Conservation (phyloP, 768 basidiomycete species). For the Lyophyllum atratum region DNA sequence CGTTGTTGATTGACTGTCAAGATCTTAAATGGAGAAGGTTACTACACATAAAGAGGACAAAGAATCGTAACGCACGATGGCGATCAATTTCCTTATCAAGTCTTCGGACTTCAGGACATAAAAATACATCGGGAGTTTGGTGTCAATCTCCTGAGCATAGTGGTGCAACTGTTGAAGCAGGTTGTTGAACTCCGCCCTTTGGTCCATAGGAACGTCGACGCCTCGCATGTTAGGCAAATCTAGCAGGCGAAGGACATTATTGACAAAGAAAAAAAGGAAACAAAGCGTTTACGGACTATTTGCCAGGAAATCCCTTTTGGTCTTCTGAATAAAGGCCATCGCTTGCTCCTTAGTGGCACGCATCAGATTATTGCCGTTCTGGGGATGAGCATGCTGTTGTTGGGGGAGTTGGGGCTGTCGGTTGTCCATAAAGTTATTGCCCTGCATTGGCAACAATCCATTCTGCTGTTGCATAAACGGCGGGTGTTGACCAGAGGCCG, state of each 20-base stretch:
- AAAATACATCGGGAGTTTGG: constrained; percentile 48
- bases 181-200: constrained; percentile 52
- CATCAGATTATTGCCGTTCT: constrained; percentile 1
- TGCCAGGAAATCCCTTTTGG: constrained; percentile 2
- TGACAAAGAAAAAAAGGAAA: not conserved
- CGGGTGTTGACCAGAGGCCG: constrained; percentile 1
- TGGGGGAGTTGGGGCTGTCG: constrained; percentile 18
- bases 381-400: constrained; percentile 19
- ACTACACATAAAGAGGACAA: not conserved
- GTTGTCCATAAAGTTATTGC: constrained; percentile 19
- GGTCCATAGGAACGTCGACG: constrained; percentile 51
- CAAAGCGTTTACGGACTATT: constrained; percentile 7
- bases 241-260: constrained; percentile 14
- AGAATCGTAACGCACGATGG: constrained; percentile 47
- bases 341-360: constrained; percentile 7
- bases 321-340: constrained; percentile 7
- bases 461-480: constrained; percentile 8
- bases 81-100: constrained; percentile 46
- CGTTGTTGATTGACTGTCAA: constrained; percentile 48
- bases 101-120: constrained; percentile 51
- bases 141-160: constrained; percentile 48
- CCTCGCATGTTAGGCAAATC: constrained; percentile 34
- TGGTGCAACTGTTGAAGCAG: constrained; percentile 52
- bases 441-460: constrained; percentile 10
- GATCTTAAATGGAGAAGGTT: constrained; percentile 31